Conservation (phyloP, 129 eudicot species). For the Tagetes erecta region DNA sequence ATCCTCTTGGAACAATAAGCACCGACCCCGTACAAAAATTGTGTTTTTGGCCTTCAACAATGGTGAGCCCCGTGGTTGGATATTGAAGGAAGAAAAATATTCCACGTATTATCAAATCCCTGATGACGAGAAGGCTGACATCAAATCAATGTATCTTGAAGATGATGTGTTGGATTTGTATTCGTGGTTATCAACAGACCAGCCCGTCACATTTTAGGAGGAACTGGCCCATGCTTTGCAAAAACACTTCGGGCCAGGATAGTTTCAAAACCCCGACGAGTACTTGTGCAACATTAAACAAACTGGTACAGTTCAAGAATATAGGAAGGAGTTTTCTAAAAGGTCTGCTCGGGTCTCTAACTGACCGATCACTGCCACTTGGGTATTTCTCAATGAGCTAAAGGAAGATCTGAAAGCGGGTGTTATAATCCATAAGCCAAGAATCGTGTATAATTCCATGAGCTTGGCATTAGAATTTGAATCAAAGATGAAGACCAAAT, state of each 20-base stretch:
- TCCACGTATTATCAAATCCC: neutral
- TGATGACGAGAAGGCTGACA: neutral
- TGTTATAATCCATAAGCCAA: neutral
- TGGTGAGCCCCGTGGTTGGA: neutral
- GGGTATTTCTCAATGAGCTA: neutral
- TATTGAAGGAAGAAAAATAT: neutral
- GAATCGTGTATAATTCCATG: neutral
- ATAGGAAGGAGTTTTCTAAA: neutral
- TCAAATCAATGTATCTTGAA: neutral
- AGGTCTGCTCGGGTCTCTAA: neutral
- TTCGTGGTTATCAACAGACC: no score
- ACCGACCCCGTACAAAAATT: neutral
- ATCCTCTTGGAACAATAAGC: neutral
- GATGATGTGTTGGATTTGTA: no score
- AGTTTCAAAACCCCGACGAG: neutral
- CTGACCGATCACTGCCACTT: neutral
- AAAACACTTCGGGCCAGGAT: neutral
- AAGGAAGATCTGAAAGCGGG: neutral
- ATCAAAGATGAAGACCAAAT: neutral
- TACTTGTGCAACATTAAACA: neutral
- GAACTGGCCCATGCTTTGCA: no score
- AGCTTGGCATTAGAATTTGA: neutral
- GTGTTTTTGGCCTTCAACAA: no score
- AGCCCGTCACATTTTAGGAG: no score
- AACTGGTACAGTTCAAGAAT: no score